Evolutionary conservation across 2,329 filamentous ascomycete species (phyloP), one percentile per base, ranked within the genome.

Genomic region (Penicillium rolfsii): DNA sequence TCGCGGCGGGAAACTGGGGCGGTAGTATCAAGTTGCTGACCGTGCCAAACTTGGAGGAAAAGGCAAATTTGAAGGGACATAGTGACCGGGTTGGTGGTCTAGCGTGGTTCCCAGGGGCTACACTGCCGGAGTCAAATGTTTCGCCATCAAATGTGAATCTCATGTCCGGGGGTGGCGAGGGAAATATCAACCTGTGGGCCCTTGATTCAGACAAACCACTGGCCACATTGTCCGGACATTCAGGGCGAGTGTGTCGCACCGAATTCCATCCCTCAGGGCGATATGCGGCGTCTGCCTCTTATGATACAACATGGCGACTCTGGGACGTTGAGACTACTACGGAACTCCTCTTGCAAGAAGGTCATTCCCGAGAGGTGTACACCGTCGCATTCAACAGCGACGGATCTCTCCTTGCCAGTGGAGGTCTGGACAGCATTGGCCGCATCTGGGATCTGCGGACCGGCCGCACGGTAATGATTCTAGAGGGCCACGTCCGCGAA

Each of bases 401-500:
- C 73, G 95, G 95, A 0, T 96, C 93, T 1, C 83, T 99, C 1
- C 80, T 98, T 33, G 94, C 93, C 1, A 96, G 90, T 70, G 95
- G 90, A n/a, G 95, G 95, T 2, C 82, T 97, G 33, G 95, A 99
- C 79, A 96, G 92, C 70, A 94, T 97, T 58, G 95, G 94, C 3
- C 87, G 95, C 46, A 90, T 99, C 60, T 99, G 95, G 95, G 95
- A 99, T 80, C 76, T 98, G 40, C 86, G 95, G 58, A 95, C 93
- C 1, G 95, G 95, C 12, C 86, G 95, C 60, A 97, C 94, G 0
- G 91, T 97, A 64, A 97, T 97, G 91, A 91, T 98, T 67, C 83
- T 99, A 1, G 93, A 98, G 73, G 91, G 91, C 0, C 91, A 96
- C 71, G 95, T 97, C 72, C 91, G 93, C 64, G 93, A 96, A 14